Conservation (phyloP, 345 rosid species). For the Eucalyptus victrix region DNA sequence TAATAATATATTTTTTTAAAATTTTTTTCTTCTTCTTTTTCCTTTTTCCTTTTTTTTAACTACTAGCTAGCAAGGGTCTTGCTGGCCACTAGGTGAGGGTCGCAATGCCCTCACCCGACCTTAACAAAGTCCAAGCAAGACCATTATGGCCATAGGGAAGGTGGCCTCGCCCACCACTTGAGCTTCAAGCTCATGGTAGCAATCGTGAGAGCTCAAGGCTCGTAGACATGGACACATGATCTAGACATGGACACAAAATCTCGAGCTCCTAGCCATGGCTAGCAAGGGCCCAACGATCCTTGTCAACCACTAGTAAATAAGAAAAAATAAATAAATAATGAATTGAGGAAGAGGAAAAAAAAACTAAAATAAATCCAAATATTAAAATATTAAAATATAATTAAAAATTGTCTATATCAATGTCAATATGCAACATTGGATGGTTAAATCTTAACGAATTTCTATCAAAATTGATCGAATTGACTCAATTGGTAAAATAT, state of each 20-base stretch:
- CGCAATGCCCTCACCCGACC: background rate
- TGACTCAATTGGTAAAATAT: rapidly evolving
- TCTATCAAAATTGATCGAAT: too few relatives aligned
- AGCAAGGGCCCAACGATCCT: rapidly evolving
- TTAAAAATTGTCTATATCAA: rapidly evolving
- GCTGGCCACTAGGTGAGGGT: background rate
- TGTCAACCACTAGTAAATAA: rapidly evolving
- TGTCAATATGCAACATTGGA: rapidly evolving
- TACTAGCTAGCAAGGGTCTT: background rate
- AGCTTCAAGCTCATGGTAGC: background rate
- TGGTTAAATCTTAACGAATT: too few relatives aligned
- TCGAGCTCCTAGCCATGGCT: background rate
- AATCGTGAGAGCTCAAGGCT: background rate
- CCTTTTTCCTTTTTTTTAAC: too few relatives aligned
- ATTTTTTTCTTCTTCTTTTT: rapidly evolving
- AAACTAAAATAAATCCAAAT: too few relatives aligned
- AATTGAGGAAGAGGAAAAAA: background rate
- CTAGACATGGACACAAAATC: background rate
- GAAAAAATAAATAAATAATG: rapidly evolving
- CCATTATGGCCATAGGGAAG: too few relatives aligned
- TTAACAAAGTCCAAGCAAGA: background rate
- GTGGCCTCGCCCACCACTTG: rapidly evolving
- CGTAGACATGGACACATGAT: background rate
- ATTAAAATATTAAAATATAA: too few relatives aligned
- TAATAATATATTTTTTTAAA: too few relatives aligned